Conservation (phyloP, 768 basidiomycete species). For the Termitomyces sp. region DNA sequence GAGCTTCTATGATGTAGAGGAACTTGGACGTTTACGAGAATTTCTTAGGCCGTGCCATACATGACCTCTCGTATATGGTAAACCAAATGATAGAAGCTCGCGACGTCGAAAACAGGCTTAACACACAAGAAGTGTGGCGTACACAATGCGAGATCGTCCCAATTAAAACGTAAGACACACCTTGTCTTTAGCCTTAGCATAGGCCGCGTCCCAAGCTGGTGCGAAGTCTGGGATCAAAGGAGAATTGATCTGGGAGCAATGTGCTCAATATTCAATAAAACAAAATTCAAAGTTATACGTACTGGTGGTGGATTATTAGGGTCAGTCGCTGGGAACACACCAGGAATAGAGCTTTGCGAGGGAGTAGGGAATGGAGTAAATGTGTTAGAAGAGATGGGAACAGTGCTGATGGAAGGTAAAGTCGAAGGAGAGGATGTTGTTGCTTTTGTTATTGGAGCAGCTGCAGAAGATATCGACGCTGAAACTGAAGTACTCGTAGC, state of each 20-base stretch:
- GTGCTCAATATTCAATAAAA: not conserved
- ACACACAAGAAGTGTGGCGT: too few species aligned
- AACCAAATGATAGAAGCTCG: not conserved
- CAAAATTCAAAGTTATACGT: slow-evolving; percentile 10
- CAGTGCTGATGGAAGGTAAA: slow-evolving; percentile 5
- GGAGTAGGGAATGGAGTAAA: slow-evolving; percentile 60
- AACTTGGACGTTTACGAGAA: not conserved
- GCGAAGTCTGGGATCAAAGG: slow-evolving; percentile 39
- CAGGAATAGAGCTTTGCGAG: slow-evolving; percentile 45
- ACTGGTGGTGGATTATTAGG: slow-evolving; percentile 55
- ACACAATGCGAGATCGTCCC: not conserved
- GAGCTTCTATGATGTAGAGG: not conserved
- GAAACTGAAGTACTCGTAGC: slow-evolving; percentile 2
- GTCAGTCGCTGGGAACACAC: slow-evolving; percentile 48
- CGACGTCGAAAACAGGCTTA: not conserved
- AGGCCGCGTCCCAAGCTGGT: slow-evolving; percentile 55
- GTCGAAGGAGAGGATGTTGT: slow-evolving; percentile 3
- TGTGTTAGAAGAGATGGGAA: slow-evolving; percentile 13
- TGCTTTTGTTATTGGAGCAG: not conserved
- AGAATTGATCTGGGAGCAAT: slow-evolving; percentile 25
- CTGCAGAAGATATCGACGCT: not conserved
- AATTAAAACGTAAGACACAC: slow-evolving; percentile 25
- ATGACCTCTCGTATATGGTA: not conserved
- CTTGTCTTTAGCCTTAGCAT: slow-evolving; percentile 50
- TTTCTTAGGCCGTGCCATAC: not conserved